A percentile compares a stretch with the other conserved stretches of the same genome.
Evolutionary conservation across 2,329 filamentous ascomycete species (phyloP).

Genomic region (Westerdykella sp.): DNA sequence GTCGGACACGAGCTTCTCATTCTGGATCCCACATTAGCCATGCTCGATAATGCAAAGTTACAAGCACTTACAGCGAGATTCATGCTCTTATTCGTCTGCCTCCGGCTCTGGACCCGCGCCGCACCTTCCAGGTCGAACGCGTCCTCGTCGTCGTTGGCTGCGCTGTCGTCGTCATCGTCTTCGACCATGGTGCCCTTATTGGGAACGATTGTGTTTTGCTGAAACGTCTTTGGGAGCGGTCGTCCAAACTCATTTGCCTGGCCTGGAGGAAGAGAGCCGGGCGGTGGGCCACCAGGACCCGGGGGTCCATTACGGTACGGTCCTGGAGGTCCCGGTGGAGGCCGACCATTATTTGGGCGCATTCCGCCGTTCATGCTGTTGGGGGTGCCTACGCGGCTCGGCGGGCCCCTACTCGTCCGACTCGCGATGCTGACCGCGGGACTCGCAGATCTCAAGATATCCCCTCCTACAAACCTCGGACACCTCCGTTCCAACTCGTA

Average conservation of each 20-base stretch:
- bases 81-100: slow-evolving; percentile 42
- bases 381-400: slow-evolving; percentile 51
- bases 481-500: slow-evolving; percentile 89
- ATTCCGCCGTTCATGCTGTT: slow-evolving; percentile 46
- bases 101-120: slow-evolving; percentile 24
- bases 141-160: slow-evolving; percentile 53
- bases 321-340: slow-evolving; percentile 23
- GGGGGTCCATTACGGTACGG: slow-evolving; percentile 41
- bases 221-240: slow-evolving; percentile 81
- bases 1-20: slow-evolving; percentile 55
- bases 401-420: slow-evolving; percentile 49
- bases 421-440: slow-evolving; percentile 56
- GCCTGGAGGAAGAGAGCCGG: slow-evolving; percentile 15
- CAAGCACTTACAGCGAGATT: slow-evolving; percentile 19
- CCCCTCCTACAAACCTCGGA: slow-evolving; percentile 67
- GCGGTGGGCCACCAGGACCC: slow-evolving; percentile 34
- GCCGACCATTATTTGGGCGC: slow-evolving; percentile 26
- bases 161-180: slow-evolving; percentile 66
- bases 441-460: slow-evolving; percentile 62
- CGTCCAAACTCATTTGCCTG: slow-evolving; percentile 58
- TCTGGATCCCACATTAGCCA: slow-evolving; percentile 5
- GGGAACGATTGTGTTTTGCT: slow-evolving; percentile 92
- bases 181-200: slow-evolving; percentile 98
- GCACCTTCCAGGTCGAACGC: slow-evolving; percentile 55
- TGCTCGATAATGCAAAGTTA: neutral